Evolutionary conservation across 495 filamentous ascomycete genomes (phyloP).

Genomic region (Collariella sp.): DNA sequence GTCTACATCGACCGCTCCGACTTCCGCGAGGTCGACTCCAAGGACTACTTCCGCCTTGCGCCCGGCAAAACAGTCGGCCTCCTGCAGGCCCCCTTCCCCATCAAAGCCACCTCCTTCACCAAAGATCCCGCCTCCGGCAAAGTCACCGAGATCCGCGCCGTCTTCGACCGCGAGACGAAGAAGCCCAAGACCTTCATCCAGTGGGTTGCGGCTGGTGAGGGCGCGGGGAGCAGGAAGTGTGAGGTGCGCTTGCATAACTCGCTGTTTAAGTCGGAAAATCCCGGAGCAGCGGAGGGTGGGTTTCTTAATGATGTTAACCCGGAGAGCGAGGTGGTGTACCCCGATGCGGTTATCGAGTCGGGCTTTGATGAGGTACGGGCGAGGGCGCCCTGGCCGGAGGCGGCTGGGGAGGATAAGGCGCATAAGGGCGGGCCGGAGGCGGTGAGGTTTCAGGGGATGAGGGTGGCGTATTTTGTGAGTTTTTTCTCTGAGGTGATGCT

Average conservation of each 20-base stretch:
- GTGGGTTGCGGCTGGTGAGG: conserved; percentile 61
- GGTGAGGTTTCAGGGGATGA: conserved; percentile 86
- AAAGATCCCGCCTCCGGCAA: conserved; percentile 61
- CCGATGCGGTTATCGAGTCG: conserved; percentile 70
- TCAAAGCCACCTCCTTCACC: conserved; percentile 67
- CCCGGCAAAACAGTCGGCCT: conserved; percentile 86
- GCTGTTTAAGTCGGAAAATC: conserved; percentile 81
- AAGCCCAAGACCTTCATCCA: conserved; percentile 90
- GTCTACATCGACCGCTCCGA: conserved; percentile 91
- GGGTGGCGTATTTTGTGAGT: conserved; percentile 73
- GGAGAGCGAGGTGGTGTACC: conserved; percentile 67
- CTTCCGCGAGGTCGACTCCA: conserved; percentile 76
- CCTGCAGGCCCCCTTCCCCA: conserved; percentile 71
- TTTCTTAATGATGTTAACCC: conserved; percentile 82
- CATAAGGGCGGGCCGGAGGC: conserved; percentile 56
- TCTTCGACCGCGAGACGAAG: conserved; percentile 58
- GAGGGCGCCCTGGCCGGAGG: conserved; percentile 75
- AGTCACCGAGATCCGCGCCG: conserved; percentile 60
- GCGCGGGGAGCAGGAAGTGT: conserved; percentile 58
- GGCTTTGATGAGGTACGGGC: conserved; percentile 72
- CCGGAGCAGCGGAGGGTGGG: conserved; percentile 59
- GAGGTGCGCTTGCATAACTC: conserved; percentile 73
- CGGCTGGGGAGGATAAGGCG: conserved; percentile 53
- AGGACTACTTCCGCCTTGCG: conserved; percentile 88
- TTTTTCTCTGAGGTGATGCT: background rate